Base-by-base conservation (phyloP, 345 rosid species). In the Heritiera fomes region DNA sequence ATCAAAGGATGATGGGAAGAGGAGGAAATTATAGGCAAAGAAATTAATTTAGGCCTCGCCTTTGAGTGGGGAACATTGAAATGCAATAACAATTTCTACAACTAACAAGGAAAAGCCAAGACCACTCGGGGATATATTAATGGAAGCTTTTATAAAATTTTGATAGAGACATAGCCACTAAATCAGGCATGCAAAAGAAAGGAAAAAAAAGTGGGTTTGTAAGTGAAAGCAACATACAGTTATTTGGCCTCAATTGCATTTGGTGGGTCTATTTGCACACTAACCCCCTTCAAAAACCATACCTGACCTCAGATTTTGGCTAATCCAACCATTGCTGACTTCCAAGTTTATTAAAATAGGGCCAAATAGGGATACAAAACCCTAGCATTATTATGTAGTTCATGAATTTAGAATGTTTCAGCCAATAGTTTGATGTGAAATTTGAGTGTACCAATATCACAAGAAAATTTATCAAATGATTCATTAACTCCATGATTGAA, bases 61-160 rank as follows among this genome's bases (percentile, higher is more conserved):
- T 70, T 61, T 65, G 81, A 81, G 83, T 86, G 85, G 86, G 80
- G 61, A 81, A 75, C 80, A 80, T 46, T 30, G 80, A 77, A 71
- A 79, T 81, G 62, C 79, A 79, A 34, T 74, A 77, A 75, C 61
- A 56, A 65, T 71, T 72, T 53, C 15, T 69, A 38, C 3, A 68
- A 77, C 77, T 77, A 77, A 67, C 46, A 34, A 81, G 80, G 80
- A 43, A 52, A 66, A 60, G 71, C 85, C 85, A 73, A 53, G 67
- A 67, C 69, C 86, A 81, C 82, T 59, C 23, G 18, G 32, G 30
- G 56, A 55, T 20, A 15, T 17, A 60, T 28, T 55, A 78, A 79
- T 84, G 88, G 86, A 60, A 15, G 60, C 77, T 77, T 45, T n/a
- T 43, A 5, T 14, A 79, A 69, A 77, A 66, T 28, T 73, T 7